Evolutionary conservation across 2,329 filamentous ascomycete species (phyloP), one percentile per base, ranked within the genome.

Genomic region (Ilyonectria robusta): DNA sequence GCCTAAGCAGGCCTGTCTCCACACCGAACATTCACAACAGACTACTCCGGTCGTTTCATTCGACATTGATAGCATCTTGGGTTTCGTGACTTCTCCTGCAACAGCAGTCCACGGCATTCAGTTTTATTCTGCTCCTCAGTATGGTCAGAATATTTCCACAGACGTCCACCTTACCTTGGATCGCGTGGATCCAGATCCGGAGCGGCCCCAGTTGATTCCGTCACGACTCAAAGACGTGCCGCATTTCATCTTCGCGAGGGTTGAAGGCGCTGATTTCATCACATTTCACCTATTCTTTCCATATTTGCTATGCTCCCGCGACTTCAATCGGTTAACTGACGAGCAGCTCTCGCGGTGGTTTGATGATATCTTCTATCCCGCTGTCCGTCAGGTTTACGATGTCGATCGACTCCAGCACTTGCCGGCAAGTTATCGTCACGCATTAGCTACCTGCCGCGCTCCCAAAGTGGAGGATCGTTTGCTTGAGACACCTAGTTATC

Each of bases 311-410:
- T 62, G 29, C 58, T 48, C 37, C 17, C 37, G 5, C 13, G 23
- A 58, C n/a, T 66, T 62, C 37, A 48, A 42, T 58, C n/a, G 53
- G 46, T 26, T 62, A 13, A 66, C 63, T 58, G 31, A 58, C 17
- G 53, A 66, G 51, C 31, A 40, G 37, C 37, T 40, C 37, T 40
- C 37, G 37, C 10, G 56, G 46, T 67, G 51, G 60, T 67, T 64
- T 58, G 31, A 67, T 67, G 7, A 60, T 23, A 67, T 67, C 55
- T 67, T 67, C 35, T 64, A 67, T 57, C 48, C 54, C 10, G 53
- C 66, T 62, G 42, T 65, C 58, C 58, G 54, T 62, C 29, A 56
- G n/a, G 48, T 57, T 11, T 68, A 68, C 6, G 42, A 59, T 61
- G 15, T 62, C 2, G 58, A 57, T 58, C 21, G 56, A 26, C 56